phyloP scores from a whole-genome alignment of 2,329 filamentous ascomycete species.

The Triangularia verruculosa region DNA sequence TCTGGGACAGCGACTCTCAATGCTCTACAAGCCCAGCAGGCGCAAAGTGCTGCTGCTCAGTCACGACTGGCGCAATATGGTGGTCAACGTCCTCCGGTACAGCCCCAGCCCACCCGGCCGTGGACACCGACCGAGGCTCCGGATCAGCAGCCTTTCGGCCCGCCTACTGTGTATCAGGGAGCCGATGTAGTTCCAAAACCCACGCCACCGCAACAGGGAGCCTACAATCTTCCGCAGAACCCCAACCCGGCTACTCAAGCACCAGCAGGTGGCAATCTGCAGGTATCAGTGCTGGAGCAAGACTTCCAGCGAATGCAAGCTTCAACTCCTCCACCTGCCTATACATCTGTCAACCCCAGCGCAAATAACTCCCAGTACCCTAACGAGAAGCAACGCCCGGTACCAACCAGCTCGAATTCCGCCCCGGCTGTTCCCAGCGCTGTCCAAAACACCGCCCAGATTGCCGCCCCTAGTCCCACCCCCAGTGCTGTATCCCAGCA shows the following conservation, averaged over 20 bases:
- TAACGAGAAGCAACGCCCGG: constrained; percentile 68
- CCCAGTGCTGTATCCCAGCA: constrained; percentile 6
- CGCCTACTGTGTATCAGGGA: constrained; percentile 89
- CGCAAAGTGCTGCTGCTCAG: constrained; percentile 72
- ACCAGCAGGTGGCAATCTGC: constrained; percentile 38
- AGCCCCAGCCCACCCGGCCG: constrained; percentile 54
- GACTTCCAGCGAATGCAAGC: constrained; percentile 81
- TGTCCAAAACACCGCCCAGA: neutral
- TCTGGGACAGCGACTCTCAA: constrained; percentile 80
- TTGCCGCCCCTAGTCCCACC: constrained; percentile 19
- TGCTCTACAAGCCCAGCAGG: constrained; percentile 52
- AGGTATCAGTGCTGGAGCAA: constrained; percentile 73
- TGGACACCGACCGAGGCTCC: constrained; percentile 96
- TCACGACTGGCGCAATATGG: constrained; percentile 79
- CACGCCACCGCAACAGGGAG: constrained; percentile 46
- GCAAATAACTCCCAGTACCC: constrained; percentile 64
- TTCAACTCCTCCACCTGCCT: constrained; percentile 90
- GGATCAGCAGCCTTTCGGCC: constrained; percentile 81
- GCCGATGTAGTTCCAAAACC: constrained; percentile 62
- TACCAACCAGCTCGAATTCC: constrained; percentile 29
- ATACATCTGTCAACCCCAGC: constrained; percentile 69
- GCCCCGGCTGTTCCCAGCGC: neutral
- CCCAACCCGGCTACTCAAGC: constrained; percentile 34
- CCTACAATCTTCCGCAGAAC: constrained; percentile 45
- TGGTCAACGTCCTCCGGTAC: constrained; percentile 43